Base-by-base conservation (phyloP, 768 basidiomycete genomes). In the Tylopilus balloui region DNA sequence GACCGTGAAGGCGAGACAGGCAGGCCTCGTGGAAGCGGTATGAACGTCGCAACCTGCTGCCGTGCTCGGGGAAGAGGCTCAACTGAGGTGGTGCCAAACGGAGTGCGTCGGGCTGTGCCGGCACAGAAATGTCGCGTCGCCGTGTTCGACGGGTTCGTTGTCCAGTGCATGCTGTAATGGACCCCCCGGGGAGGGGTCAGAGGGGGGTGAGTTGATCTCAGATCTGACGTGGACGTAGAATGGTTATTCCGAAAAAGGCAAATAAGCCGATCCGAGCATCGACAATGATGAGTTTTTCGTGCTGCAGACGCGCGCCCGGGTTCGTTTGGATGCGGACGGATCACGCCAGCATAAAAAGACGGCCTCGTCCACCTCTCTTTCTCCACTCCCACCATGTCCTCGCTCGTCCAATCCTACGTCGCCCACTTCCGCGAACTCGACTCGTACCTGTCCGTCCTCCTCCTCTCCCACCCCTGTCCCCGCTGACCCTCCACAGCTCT, bases 381-480 rank as follows among this genome's bases (percentile, higher is more conserved):
- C 44, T 19, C 10, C 38, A 19, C 4, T 10, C 10, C 3, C 25
- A 31, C 5, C 48, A 57, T 63, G 54, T 50, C 65, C 17, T 52
- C 64, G 15, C 61, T 88, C 42, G 61, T 88, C 42, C 58, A 71
- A 9, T 75, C 74, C 25, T 90, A 86, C 62, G 63, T 86, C 42
- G 71, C 76, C 7, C 79, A 81, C 19, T 70, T 74, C 59, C 74
- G 73, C 56, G 84, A 88, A 40, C 78, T 88, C 24, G 77, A 86
- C 54, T 59, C 61, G 15, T 82, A 84, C 73, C 81, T 74, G 86
- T 88, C 41, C 42, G 77, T 66, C n/a, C 39, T n/a, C 29, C 13
- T 12, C 5, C 25, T 6, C 12, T 2, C 34, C 24, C 45, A 14
- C 32, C 12, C 25, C 13, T 34, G 25, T 20, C 17, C 21, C 10